A percentile compares a stretch with the other conserved stretches of the same genome.
phyloP scores from a whole-genome alignment of 2,329 filamentous ascomycete genomes.

The Botrytis squamosa region DNA sequence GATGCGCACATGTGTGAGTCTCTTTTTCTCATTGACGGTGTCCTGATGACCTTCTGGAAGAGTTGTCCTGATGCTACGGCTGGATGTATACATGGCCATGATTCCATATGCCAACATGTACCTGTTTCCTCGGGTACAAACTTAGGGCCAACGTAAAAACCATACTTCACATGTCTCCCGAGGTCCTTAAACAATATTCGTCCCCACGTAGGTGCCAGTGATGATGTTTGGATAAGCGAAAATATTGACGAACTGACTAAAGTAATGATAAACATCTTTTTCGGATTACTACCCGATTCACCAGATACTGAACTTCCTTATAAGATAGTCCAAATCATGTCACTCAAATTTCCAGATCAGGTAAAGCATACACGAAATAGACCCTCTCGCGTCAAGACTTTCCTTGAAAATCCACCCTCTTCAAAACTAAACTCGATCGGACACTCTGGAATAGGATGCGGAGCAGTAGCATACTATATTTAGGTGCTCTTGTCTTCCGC shows the following conservation, averaged over 20 bases:
- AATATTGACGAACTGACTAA: background rate
- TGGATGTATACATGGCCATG: background rate
- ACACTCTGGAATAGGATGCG: background rate
- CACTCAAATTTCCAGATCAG: too few relatives aligned
- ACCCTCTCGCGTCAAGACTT: background rate
- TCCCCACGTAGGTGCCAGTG: background rate
- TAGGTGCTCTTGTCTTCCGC: background rate
- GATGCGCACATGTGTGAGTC: background rate
- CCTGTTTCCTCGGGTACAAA: background rate
- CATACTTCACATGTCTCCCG: background rate
- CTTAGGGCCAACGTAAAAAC: background rate
- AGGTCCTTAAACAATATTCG: background rate
- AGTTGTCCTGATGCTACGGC: background rate
- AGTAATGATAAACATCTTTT: background rate
- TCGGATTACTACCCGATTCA: background rate
- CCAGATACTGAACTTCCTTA: background rate
- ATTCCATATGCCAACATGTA: background rate
- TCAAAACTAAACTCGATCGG: background rate
- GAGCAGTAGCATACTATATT: background rate
- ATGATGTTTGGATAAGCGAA: background rate
- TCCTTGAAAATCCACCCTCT: background rate
- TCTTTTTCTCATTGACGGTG: background rate
- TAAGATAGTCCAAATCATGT: background rate
- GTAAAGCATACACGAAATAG: background rate
- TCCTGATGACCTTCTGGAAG: background rate